Evolutionary conservation across 1,139 yeast species (phyloP).

Genomic region (Hemisphaericaspora xylofermentans): DNA sequence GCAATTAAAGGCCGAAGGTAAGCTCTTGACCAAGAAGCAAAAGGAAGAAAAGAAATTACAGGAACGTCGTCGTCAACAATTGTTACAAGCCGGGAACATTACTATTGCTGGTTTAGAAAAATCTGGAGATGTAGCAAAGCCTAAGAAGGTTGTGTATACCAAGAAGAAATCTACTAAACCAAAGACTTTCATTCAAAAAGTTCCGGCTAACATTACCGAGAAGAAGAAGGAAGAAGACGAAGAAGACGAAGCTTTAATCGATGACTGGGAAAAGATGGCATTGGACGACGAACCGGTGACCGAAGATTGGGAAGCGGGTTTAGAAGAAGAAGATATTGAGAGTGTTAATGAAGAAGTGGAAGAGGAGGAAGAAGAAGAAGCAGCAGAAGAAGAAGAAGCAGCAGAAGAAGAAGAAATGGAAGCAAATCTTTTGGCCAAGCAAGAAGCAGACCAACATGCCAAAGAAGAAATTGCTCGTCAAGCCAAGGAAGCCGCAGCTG

Average conservation of each 20-base stretch:
- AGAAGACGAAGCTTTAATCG: conserved; percentile 57
- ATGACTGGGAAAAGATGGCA: conserved; percentile 68
- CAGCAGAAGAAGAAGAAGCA: conserved; percentile 22
- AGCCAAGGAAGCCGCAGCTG: conserved; percentile 28
- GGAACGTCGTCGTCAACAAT: conserved; percentile 87
- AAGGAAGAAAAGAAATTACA: conserved; percentile 85
- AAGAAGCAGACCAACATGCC: conserved; percentile 15
- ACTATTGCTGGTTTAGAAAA: conserved; percentile 70
- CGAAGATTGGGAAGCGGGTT: conserved; percentile 49
- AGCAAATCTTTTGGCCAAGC: conserved; percentile 23
- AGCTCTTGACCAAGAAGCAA: conserved; percentile 84
- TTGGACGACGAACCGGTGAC: conserved; percentile 48
- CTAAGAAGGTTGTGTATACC: conserved; percentile 74
- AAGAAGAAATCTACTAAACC: conserved; percentile 63
- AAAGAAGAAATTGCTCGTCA: conserved; percentile 18
- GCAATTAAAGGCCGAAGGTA: conserved; percentile 90
- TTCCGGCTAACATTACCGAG: conserved; percentile 16
- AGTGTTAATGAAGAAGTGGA: conserved; percentile 24
- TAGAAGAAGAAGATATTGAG: conserved; percentile 25
- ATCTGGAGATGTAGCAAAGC: conserved; percentile 31
- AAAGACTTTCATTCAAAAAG: conserved; percentile 32
- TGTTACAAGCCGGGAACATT: conserved; percentile 73
- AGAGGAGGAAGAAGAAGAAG: conserved; percentile 20
- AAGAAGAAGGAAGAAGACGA: conserved; percentile 31
- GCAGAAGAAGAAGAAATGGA: conserved; percentile 20